These are phyloP conservation scores for Przewalskia tangutica DNA, from an alignment of 257 asterid genomes.

Conservation along the genomic window DNA sequence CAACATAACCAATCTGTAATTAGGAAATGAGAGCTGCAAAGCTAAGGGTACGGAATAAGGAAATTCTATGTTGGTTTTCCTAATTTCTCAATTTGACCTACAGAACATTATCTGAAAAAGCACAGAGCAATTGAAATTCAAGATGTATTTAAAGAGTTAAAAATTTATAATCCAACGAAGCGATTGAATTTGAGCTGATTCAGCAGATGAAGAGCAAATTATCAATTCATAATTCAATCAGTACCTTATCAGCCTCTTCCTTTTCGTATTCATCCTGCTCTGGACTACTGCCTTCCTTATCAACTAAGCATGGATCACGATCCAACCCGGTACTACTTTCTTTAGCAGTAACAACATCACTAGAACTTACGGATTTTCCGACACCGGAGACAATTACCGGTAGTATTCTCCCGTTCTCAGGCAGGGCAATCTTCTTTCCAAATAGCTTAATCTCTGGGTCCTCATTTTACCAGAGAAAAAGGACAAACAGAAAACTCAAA, in stretches of 20 bases:
- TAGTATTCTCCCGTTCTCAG: slow-evolving; percentile 27
- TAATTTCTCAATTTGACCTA: not conserved
- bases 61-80: not conserved
- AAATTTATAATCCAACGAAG: not conserved
- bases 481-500: no score
- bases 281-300: not conserved
- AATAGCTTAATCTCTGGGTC: slow-evolving; percentile 59
- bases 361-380: slow-evolving; percentile 7
- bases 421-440: slow-evolving; percentile 58
- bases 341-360: not conserved
- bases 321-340: slow-evolving; percentile 15
- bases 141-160: not conserved
- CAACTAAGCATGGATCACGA: slow-evolving; percentile 20
- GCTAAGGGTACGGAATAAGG: not conserved
- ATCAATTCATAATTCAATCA: not conserved
- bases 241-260: slow-evolving; percentile 38
- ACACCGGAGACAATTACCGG: slow-evolving; percentile 9
- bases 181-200: not conserved
- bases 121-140: not conserved
- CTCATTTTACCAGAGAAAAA: not conserved
- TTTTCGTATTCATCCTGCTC: slow-evolving; percentile 17
- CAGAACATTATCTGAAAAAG: not conserved
- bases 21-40: not conserved
- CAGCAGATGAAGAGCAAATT: not conserved
- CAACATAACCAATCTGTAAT: not conserved